Conservation (phyloP, 2,329 filamentous ascomycete genomes). For the Apiospora arundinis region DNA sequence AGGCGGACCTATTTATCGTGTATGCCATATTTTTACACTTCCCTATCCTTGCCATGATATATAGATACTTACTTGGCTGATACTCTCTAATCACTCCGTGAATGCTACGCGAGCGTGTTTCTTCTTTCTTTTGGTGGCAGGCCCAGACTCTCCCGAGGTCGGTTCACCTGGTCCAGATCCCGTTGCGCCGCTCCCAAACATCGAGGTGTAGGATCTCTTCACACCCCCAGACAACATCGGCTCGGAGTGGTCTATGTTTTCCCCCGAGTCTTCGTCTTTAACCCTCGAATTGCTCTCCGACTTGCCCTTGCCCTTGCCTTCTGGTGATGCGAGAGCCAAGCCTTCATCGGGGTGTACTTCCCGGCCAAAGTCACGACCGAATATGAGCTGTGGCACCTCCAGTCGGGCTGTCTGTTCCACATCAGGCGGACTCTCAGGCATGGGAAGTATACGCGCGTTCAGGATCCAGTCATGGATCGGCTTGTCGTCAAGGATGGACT, state of each 20-base stretch:
- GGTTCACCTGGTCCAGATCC: background rate
- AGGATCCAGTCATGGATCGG: conserved; percentile 66
- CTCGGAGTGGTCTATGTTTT: too few relatives aligned
- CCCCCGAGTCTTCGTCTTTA: background rate
- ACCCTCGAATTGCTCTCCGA: background rate
- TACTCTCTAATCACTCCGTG: background rate
- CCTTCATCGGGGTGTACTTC: conserved; percentile 53
- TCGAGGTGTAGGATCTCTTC: background rate
- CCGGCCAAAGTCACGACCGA: conserved; percentile 56
- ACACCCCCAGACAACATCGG: background rate
- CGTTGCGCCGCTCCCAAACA: background rate
- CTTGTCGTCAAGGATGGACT: conserved; percentile 62
- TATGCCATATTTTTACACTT: background rate
- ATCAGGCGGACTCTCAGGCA: conserved; percentile 27
- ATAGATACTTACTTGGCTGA: background rate
- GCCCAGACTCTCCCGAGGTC: background rate
- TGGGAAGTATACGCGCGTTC: conserved; percentile 53
- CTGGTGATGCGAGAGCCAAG: conserved; percentile 37
- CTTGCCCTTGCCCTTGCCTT: conserved; percentile 5
- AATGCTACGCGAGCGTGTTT: background rate
- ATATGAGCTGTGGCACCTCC: conserved; percentile 53
- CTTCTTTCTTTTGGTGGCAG: background rate
- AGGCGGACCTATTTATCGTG: background rate
- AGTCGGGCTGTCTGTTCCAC: conserved; percentile 57
- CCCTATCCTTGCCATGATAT: background rate